A percentile compares a stretch with the other conserved stretches of the same genome.
phyloP scores from a whole-genome alignment of 2,329 filamentous ascomycete genomes.

The Colletotrichum phormii region DNA sequence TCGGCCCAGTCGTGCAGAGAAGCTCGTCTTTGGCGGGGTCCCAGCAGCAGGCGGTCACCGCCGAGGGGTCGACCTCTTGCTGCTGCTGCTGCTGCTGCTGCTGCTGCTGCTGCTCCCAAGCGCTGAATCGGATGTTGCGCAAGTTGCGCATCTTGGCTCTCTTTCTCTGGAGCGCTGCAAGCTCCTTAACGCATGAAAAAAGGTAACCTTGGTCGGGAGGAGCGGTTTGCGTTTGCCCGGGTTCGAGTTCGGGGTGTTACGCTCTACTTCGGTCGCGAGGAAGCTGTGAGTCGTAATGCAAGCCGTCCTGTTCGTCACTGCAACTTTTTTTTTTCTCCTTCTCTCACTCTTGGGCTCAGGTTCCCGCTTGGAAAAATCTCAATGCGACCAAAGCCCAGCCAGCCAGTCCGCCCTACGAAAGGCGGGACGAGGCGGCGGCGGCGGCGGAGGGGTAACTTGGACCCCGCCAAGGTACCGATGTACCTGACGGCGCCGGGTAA shows the following conservation, averaged over 20 bases:
- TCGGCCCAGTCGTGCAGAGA: constrained; percentile 87
- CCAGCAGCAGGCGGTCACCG: constrained; percentile 85
- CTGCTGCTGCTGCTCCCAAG: constrained; percentile 63
- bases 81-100: constrained; percentile 52
- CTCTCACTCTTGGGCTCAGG: no score
- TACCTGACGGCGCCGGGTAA: constrained; percentile 7
- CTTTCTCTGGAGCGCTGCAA: constrained; percentile 9
- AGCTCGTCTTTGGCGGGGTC: constrained; percentile 82
- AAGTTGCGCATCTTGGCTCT: constrained; percentile 82
- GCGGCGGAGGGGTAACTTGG: not conserved
- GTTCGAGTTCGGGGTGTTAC: not conserved
- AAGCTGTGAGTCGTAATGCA: constrained; percentile 23
- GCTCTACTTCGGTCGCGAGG: constrained; percentile 6
- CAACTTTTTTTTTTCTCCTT: constrained; percentile 9
- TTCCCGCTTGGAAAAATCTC: not conserved
- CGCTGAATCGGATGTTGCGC: constrained; percentile 78
- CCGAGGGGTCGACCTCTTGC: constrained; percentile 44
- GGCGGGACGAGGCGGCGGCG: constrained; percentile 2
- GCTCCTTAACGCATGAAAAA: constrained; percentile 4
- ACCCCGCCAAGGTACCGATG: not conserved
- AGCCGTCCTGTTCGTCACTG: not conserved
- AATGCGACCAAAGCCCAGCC: constrained; percentile 7
- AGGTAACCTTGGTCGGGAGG: not conserved
- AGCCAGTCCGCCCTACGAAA: not conserved
- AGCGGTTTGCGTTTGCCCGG: not conserved